These are phyloP conservation scores for Pseudopithomyces maydicus DNA, from an alignment of 2,329 filamentous ascomycete genomes.

Conservation along the genomic window DNA sequence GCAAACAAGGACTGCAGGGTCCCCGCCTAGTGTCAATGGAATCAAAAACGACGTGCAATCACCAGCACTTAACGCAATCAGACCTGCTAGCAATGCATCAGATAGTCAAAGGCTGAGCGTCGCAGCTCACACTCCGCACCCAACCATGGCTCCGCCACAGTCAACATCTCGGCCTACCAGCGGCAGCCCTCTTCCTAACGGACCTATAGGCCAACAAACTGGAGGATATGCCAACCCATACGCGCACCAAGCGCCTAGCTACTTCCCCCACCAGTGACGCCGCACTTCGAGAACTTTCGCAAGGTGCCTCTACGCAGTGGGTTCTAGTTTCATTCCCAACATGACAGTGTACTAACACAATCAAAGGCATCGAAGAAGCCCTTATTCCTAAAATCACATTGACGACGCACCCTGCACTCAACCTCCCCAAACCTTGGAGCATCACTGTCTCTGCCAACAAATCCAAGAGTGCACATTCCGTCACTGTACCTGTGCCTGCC, in stretches of 20 bases:
- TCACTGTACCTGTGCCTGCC: conserved; percentile 71
- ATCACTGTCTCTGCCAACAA: conserved; percentile 69
- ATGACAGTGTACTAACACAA: conserved; percentile 19
- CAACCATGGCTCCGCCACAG: conserved; percentile 47
- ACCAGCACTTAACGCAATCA: conserved; percentile 48
- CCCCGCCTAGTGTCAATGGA: conserved; percentile 38
- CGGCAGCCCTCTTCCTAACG: conserved; percentile 50
- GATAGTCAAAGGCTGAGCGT: conserved; percentile 38
- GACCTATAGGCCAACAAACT: conserved; percentile 28
- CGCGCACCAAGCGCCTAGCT: conserved; percentile 29
- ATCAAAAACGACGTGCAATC: conserved; percentile 50
- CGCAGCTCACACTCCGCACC: conserved; percentile 37
- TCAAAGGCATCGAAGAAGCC: conserved; percentile 56
- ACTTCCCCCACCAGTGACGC: conserved; percentile 35
- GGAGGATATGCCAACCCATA: conserved; percentile 35
- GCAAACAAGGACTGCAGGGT: conserved; percentile 39
- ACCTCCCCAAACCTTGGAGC: conserved; percentile 64
- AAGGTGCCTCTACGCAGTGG: conserved; percentile 53
- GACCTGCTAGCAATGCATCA: conserved; percentile 42
- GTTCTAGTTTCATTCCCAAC: conserved; percentile 12
- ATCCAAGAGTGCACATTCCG: conserved; percentile 70
- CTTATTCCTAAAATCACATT: conserved; percentile 71
- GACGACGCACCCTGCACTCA: conserved; percentile 70
- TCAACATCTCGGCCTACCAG: conserved; percentile 43
- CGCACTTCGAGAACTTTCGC: conserved; percentile 38